phyloP scores from a whole-genome alignment of 176 grass and related monocot species.

The Triticum dicoccoides region DNA sequence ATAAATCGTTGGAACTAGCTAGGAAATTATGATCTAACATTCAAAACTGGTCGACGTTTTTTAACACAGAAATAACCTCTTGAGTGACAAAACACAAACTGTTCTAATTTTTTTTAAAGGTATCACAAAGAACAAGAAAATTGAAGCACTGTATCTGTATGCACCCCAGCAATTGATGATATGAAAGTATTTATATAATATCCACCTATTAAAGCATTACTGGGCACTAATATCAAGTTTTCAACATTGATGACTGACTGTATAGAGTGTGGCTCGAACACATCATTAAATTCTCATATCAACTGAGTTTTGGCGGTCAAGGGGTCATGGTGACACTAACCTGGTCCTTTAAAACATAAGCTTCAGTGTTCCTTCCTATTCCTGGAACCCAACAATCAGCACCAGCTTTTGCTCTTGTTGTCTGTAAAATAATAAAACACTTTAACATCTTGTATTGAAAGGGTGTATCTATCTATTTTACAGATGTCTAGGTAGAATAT shows the following conservation, averaged over 20 bases:
- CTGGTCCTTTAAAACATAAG: slow-evolving; percentile 72
- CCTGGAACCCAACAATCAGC: slow-evolving; percentile 37
- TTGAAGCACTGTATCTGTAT: background rate
- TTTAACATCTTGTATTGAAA: background rate
- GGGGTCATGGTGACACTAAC: slow-evolving; percentile 20
- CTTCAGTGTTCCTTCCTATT: slow-evolving; percentile 58
- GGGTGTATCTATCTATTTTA: background rate
- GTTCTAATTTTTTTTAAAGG: background rate
- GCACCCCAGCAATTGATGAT: background rate
- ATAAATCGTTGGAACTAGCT: slow-evolving; percentile 1
- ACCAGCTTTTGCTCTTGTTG: background rate
- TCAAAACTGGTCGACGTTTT: background rate
- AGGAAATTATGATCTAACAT: background rate
- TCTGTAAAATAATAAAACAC: background rate
- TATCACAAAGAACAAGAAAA: background rate
- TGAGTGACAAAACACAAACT: background rate
- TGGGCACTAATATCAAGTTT: background rate
- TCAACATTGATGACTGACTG: background rate
- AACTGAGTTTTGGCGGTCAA: background rate
- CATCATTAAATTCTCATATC: background rate
- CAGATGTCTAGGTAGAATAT: slow-evolving; percentile 44
- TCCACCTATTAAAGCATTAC: background rate
- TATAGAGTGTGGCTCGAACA: background rate
- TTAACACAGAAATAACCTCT: background rate
- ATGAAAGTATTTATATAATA: background rate